Evolutionary conservation across 1,139 yeast genomes (phyloP).

Genomic region (Pichia cactophila): DNA sequence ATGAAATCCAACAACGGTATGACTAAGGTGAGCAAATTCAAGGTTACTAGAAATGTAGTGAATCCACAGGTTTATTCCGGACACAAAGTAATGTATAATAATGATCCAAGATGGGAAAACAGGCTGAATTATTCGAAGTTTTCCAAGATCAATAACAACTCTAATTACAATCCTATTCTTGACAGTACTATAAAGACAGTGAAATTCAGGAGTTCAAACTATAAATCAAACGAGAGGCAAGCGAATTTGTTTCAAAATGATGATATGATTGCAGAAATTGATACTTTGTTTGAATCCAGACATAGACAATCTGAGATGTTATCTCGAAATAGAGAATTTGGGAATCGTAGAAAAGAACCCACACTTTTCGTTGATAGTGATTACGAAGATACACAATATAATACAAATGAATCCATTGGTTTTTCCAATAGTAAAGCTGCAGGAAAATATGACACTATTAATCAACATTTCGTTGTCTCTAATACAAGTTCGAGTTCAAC

Average conservation of each 20-base stretch:
- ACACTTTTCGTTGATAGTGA: conserved; percentile 13
- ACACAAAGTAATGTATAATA: conserved; percentile 3
- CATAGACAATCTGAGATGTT: not conserved
- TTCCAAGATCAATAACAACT: conserved; percentile 12
- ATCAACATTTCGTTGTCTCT: not conserved
- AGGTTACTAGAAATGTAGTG: conserved; percentile 1
- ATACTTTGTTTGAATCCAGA: conserved; percentile 10
- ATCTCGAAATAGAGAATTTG: not conserved
- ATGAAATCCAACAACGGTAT: not conserved
- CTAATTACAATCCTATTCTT: conserved; percentile 19
- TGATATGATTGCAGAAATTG: conserved; percentile 14
- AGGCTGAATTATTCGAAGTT: conserved; percentile 23
- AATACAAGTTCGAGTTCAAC: conserved; percentile 1
- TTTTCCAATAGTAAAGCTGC: not conserved
- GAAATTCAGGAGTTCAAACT: conserved; percentile 18
- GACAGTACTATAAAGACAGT: conserved; percentile 24
- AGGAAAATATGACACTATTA: not conserved
- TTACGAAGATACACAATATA: conserved; percentile 6
- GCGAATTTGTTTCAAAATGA: conserved; percentile 10
- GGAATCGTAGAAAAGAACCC: conserved; percentile 6
- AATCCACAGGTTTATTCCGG: conserved; percentile 9
- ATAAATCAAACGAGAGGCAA: conserved; percentile 17
- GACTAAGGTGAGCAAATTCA: conserved; percentile 20
- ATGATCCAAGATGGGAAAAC: conserved; percentile 20
- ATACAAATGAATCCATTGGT: not conserved